Percentiles rank a stretch among this genome's conserved stretches.
These are phyloP conservation scores for Rhipidocladum racemiflorum DNA, from an alignment of 176 grass and related monocot genomes.

Conservation along the genomic window DNA sequence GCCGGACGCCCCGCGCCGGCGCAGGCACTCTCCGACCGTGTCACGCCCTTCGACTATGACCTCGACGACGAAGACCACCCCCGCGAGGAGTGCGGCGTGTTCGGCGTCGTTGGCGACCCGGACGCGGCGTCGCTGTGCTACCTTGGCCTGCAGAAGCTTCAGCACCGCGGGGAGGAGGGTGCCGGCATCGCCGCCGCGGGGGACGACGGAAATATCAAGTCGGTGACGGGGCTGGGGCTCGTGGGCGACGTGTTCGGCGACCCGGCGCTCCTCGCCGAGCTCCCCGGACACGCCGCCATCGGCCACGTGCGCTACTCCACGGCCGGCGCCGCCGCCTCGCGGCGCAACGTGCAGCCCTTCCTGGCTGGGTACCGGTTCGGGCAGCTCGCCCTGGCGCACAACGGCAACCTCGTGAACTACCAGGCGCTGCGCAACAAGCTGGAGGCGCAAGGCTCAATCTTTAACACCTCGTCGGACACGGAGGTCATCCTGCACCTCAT, in stretches of 20 bases:
- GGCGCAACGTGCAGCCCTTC: conserved; percentile 87
- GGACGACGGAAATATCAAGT: conserved; percentile 38
- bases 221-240: conserved; percentile 71
- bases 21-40: conserved; percentile 3
- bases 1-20: too few relatives aligned
- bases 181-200: conserved; percentile 66
- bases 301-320: conserved; percentile 91
- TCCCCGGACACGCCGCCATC: conserved; percentile 60
- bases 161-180: conserved; percentile 91
- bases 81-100: conserved; percentile 90
- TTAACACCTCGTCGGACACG: conserved; percentile 88
- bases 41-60: conserved; percentile 34
- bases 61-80: conserved; percentile 59
- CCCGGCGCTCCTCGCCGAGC: conserved; percentile 39
- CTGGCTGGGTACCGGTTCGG: conserved; percentile 81
- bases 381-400: conserved; percentile 79
- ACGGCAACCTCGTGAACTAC: conserved; percentile 90
- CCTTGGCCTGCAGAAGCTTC: conserved; percentile 79
- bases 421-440: conserved; percentile 51
- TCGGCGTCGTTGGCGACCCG: conserved; percentile 80
- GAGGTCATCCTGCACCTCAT: conserved; percentile 98
- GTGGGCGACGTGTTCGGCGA: conserved; percentile 76
- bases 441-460: conserved; percentile 83
- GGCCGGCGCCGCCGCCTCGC: conserved; percentile 45
- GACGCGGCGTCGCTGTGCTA: conserved; percentile 70